These are phyloP conservation scores for Plasmodium vivax DNA, from an alignment of 169 alveolate species.

Conservation along the genomic window DNA sequence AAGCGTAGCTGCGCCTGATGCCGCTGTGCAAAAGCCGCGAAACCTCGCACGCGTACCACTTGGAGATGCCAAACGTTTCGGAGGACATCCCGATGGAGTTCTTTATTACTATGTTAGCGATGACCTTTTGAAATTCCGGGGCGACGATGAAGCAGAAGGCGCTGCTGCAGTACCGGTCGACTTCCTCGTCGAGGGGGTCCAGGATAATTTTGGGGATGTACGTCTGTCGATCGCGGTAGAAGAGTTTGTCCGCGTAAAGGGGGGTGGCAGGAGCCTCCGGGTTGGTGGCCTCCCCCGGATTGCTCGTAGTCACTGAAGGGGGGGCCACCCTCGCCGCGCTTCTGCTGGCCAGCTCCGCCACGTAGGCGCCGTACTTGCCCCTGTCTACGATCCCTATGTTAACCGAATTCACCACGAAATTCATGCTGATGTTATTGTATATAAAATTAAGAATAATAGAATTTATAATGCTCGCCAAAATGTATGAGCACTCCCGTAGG, in stretches of 20 bases:
- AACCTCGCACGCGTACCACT: slow-evolving; percentile 38
- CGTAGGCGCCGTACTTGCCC: neutral
- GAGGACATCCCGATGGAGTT: slow-evolving; percentile 22
- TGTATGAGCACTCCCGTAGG: slow-evolving; percentile 21
- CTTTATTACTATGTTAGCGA: slow-evolving; percentile 49
- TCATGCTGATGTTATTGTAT: slow-evolving; percentile 35
- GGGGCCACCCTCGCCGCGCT: too few relatives aligned
- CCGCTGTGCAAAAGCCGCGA: slow-evolving; percentile 14
- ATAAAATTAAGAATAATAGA: slow-evolving; percentile 23
- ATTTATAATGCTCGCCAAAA: slow-evolving; percentile 42
- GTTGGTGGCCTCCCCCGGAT: neutral
- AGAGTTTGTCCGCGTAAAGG: neutral
- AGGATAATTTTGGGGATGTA: slow-evolving; percentile 47
- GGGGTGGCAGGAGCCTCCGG: neutral
- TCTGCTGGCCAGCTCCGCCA: neutral
- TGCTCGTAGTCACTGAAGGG: neutral
- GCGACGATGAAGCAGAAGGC: slow-evolving; percentile 72
- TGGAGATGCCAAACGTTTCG: slow-evolving; percentile 11
- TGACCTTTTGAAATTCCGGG: slow-evolving; percentile 37
- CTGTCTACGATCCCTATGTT: slow-evolving; percentile 42
- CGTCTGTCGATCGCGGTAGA: neutral
- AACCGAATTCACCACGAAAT: slow-evolving; percentile 22
- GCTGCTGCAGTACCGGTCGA: slow-evolving; percentile 52
- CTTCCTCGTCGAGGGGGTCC: slow-evolving; percentile 61
- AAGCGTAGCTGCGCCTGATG: slow-evolving; percentile 4